Base-by-base conservation (phyloP, 495 filamentous ascomycete genomes). In the Aspergillus coremiiformis region DNA sequence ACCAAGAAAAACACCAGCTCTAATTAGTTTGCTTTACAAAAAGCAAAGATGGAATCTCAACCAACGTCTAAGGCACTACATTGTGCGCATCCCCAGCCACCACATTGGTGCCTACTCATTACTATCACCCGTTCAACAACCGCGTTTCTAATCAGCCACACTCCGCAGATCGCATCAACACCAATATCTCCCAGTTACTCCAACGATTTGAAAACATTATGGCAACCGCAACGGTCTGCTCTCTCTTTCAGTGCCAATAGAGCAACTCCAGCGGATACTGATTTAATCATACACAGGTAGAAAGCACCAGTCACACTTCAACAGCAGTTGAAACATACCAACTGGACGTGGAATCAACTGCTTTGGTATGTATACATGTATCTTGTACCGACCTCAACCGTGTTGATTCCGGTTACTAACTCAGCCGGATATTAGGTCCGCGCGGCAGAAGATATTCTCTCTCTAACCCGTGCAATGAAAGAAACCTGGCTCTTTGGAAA, bases 401-500 rank as follows among this genome's bases (percentile, higher is more conserved):
- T 8, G 24, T 27, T 27, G 8, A 27, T 27, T 27, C 24, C 24
- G 4, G 24, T 27, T 8, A 27, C 32, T 35, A 35, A 35, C 12
- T 15, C 9, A 15, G n/a, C 14, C n/a, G 24, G 5, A 32, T n/a
- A 4, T 2, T 32, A 86, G 84, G 73, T 85, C 58, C 80, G 80
- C 39, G 76, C 81, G 11, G 79, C 79, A 9, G 85, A 89, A 65
- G 84, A 89, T 46, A 63, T 85, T 19, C 70, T 86, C 32, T 70
- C 75, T 10, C 60, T 89, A 12, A 84, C 78, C 27, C 76, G 84
- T 12, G 67, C 72, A 6, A 69, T 89, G 70, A 86, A 88, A 65
- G 85, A 89, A 58, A 74, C 79, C n/a, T 89, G 85, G 85, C 69
- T 87, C 21, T 86, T 85, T 58, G 85, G 85, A 14, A 78, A 83